phyloP scores from a whole-genome alignment of 345 rosid species.

The Boechera stricta region DNA sequence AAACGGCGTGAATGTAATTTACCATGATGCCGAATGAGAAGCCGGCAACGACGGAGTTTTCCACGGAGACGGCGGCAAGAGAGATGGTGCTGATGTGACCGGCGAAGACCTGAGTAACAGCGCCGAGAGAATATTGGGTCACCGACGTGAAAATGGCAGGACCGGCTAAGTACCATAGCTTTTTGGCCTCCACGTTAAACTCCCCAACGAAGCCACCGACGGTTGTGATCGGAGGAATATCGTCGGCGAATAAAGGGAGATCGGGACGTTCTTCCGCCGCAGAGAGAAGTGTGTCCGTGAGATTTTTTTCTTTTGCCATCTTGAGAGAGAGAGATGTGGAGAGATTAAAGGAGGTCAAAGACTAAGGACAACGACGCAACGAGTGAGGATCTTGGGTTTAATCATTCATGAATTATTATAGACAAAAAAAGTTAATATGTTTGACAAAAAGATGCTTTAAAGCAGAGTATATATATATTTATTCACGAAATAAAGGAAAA shows the following conservation, averaged over 20 bases:
- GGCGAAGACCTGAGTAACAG: slow-evolving; percentile 74
- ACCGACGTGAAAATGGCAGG: slow-evolving; percentile 92
- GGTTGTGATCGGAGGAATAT: slow-evolving; percentile 46
- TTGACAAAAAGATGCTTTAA: background rate
- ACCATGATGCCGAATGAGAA: slow-evolving; percentile 90
- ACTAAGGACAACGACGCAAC: slow-evolving; percentile 15
- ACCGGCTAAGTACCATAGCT: slow-evolving; percentile 87
- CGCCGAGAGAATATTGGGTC: slow-evolving; percentile 94
- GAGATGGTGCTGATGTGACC: slow-evolving; percentile 78
- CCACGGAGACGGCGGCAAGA: slow-evolving; percentile 86
- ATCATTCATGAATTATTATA: slow-evolving; percentile 29
- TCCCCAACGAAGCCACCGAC: slow-evolving; percentile 57
- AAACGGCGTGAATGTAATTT: slow-evolving; percentile 18
- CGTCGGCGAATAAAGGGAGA: slow-evolving; percentile 38
- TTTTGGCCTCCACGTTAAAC: slow-evolving; percentile 60
- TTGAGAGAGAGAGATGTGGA: slow-evolving; percentile 16
- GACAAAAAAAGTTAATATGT: background rate
- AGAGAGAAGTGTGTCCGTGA: slow-evolving; percentile 52
- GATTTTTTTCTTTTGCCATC: slow-evolving; percentile 44
- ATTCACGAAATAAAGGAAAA: background rate
- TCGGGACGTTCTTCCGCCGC: slow-evolving; percentile 18
- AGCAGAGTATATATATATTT: background rate
- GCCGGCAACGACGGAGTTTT: slow-evolving; percentile 92
- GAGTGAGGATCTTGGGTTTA: slow-evolving; percentile 34
- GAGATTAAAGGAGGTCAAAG: slow-evolving; percentile 32